Base-by-base conservation (phyloP, 2,329 filamentous ascomycete species). In the Colletotrichum sp. region DNA sequence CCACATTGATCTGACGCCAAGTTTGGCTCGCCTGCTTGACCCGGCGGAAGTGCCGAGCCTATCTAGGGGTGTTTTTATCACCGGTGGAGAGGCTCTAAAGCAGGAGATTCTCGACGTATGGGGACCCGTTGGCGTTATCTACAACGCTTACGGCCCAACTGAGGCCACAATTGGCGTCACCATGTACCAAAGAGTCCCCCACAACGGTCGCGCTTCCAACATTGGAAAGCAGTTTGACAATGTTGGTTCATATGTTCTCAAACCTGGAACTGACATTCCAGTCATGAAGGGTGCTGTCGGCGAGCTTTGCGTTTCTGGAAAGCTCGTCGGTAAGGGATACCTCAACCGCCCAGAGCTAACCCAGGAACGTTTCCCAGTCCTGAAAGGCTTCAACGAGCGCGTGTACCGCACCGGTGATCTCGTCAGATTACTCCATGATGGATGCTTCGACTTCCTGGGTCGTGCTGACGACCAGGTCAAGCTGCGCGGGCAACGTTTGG, bases 161-260 rank as follows among this genome's bases (percentile, higher is more conserved):
- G 96, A 98, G 83, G 94, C 95, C 1, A 98, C 96, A 0, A 98
- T 98, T 78, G 96, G 96, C 7, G 94, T 96, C 44, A 98, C 96
- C 0, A 98, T 97, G 90, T 96, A 94, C 79, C 93, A 93, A n/a
- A 90, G 95, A 39, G 95, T 98, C 9, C 94, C 95, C 0, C 84
- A 87, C 24, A 94, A 94, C 78, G 95, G 95, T 0, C 94, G 95
- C 34, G 92, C 96, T 0, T 94, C 95, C 13, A 98, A 98, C 80
- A 98, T 98, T 79, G 96, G 96, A 1, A 90, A 89, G 30, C 94
- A 95, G 78, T 98, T 98, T 78, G 91, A 93, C 78, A 98, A 98
- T 78, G 96, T 98, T 1, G 95, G 96, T 0, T 93, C 94, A 0
- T 96, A 93, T 78, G 94, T 99, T 2, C 88, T 98, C 39, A 89